Evolutionary conservation across 1,284 basidiomycete genomes (phyloP).

Genomic region (Schizophyllum commune): DNA sequence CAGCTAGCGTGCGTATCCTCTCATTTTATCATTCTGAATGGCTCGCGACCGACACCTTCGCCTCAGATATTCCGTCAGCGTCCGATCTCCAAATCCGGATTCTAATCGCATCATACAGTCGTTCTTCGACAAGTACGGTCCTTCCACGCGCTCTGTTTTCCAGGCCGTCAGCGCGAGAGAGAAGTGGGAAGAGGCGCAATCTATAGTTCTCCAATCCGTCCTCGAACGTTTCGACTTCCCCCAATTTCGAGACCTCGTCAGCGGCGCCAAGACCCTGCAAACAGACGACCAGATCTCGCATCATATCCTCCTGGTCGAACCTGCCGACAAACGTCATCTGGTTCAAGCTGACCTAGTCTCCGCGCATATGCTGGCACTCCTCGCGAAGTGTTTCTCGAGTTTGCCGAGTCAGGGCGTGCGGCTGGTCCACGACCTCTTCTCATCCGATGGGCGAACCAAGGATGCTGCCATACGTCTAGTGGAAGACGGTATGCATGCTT

Average conservation of each 20-base stretch:
- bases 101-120: no score
- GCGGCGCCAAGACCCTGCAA: background rate
- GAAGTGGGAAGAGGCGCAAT: background rate
- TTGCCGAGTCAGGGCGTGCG: background rate
- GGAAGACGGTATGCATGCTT: background rate
- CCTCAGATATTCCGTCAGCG: background rate
- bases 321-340: background rate
- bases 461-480: background rate
- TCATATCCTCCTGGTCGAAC: background rate
- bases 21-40: background rate
- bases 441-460: background rate
- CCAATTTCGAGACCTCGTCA: background rate
- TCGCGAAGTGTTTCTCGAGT: background rate
- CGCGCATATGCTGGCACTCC: background rate
- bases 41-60: background rate
- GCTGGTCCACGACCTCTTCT: background rate
- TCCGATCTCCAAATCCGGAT: no score
- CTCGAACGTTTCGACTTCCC: background rate
- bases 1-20: background rate
- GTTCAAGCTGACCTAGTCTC: background rate
- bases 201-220: background rate
- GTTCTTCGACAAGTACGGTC: no score
- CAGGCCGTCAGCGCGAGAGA: background rate
- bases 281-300: background rate
- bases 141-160: background rate